Conservation (phyloP, 1,139 yeast species). For the Geotrichum phurueaensis region DNA sequence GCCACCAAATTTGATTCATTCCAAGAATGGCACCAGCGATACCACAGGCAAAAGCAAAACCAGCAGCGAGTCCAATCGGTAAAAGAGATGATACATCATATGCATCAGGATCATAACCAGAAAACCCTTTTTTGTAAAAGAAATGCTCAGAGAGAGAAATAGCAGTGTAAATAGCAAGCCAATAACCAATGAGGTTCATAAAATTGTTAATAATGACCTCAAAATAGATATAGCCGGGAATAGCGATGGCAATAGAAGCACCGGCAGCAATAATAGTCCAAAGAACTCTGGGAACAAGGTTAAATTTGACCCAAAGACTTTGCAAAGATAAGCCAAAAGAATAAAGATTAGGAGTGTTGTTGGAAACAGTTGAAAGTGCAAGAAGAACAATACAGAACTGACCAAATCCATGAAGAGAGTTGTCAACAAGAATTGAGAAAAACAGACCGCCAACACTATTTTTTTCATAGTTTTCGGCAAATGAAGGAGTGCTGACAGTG, state of each 20-base stretch:
- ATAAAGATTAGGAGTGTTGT: constrained; percentile 89
- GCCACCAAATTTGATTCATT: constrained; percentile 80
- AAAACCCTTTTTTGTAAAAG: constrained; percentile 42
- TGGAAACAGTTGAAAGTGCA: constrained; percentile 79
- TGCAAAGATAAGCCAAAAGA: constrained; percentile 82
- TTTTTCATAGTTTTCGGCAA: constrained; percentile 48
- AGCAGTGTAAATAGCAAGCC: constrained; percentile 78
- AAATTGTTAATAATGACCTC: constrained; percentile 69
- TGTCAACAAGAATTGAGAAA: constrained; percentile 65
- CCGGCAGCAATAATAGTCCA: constrained; percentile 79
- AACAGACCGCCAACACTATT: constrained; percentile 77
- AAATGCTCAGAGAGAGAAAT: constrained; percentile 73
- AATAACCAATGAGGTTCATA: constrained; percentile 87
- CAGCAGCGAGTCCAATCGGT: constrained; percentile 75
- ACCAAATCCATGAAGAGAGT: constrained; percentile 83
- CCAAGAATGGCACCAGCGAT: constrained; percentile 81
- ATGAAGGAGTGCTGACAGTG: constrained; percentile 38
- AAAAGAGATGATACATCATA: constrained; percentile 51
- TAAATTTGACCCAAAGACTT: constrained; percentile 67
- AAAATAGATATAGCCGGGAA: constrained; percentile 78
- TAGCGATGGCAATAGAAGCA: constrained; percentile 74
- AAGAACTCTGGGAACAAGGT: constrained; percentile 67
- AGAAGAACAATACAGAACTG: constrained; percentile 80
- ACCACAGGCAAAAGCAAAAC: constrained; percentile 74
- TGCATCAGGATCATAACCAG: constrained; percentile 29